These are phyloP conservation scores for Sordariomycetes sp. DNA, from an alignment of 2,329 filamentous ascomycete genomes.

Conservation along the genomic window DNA sequence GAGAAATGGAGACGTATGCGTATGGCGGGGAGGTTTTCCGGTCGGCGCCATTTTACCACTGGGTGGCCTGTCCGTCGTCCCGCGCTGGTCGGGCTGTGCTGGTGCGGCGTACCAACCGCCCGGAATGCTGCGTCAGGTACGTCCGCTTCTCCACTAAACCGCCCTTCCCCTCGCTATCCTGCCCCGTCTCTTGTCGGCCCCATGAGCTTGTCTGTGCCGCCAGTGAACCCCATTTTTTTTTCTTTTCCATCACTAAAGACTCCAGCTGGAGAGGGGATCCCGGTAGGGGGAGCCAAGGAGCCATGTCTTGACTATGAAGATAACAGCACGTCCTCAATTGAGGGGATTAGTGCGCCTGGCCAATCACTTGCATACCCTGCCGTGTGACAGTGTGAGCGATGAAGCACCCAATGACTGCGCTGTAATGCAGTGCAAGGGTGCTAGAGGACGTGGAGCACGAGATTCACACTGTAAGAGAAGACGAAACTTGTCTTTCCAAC, in stretches of 20 bases:
- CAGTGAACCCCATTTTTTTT: too few relatives aligned
- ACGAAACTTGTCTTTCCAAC: not conserved
- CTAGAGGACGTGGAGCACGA: not conserved
- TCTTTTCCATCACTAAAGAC: not conserved
- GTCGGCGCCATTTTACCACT: not conserved
- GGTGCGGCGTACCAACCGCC: not conserved
- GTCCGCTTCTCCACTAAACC: not conserved
- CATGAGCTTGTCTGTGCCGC: not conserved
- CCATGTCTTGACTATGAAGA: not conserved
- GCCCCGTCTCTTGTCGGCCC: not conserved
- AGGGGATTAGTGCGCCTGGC: not conserved
- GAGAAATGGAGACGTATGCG: slow-evolving; percentile 8
- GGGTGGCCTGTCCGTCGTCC: not conserved
- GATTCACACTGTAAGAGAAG: not conserved
- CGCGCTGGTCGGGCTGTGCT: not conserved
- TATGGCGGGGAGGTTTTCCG: slow-evolving; percentile 7
- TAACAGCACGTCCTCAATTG: not conserved
- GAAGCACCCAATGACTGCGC: not conserved
- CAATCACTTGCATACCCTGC: not conserved
- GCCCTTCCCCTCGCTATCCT: not conserved
- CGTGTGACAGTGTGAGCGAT: not conserved
- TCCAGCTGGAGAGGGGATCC: not conserved
- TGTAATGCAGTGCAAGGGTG: not conserved
- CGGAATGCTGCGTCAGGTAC: not conserved
- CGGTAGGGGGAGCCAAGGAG: not conserved